These are phyloP conservation scores for Inosperma sp. DNA, from an alignment of 768 basidiomycete genomes.

Conservation along the genomic window DNA sequence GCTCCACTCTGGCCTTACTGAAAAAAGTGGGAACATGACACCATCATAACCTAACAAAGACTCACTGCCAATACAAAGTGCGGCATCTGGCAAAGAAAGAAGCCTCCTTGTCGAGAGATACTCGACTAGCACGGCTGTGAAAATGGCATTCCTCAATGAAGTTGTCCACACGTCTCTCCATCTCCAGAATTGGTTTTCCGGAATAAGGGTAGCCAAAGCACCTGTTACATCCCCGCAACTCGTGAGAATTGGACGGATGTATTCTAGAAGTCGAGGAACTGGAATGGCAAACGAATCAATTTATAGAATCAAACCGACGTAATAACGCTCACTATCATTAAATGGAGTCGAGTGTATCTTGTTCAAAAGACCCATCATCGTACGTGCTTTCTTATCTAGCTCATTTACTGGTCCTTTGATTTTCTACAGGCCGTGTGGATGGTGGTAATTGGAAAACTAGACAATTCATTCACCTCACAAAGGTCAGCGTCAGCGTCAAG, in stretches of 20 bases:
- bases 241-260: conserved; percentile 50
- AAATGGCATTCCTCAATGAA: conserved; percentile 62
- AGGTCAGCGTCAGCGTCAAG: conserved; percentile 61
- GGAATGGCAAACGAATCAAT: not conserved
- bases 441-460: not conserved
- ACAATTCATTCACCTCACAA: conserved; percentile 57
- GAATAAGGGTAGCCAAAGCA: conserved; percentile 55
- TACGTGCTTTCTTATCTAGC: conserved; percentile 70
- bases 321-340: conserved; percentile 55
- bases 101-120: conserved; percentile 59
- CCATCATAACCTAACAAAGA: conserved; percentile 6
- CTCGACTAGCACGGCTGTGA: conserved; percentile 58
- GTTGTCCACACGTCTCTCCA: conserved; percentile 84
- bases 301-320: no score
- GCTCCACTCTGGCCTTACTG: conserved; percentile 69
- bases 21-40: not conserved
- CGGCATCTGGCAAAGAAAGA: conserved; percentile 49
- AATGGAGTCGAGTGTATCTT: conserved; percentile 73
- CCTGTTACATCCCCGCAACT: conserved; percentile 49
- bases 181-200: conserved; percentile 72
- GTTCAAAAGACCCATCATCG: conserved; percentile 71
- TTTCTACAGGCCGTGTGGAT: conserved; percentile 45
- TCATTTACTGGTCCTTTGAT: conserved; percentile 72
- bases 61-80: conserved; percentile 65
- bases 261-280: conserved; percentile 61